These are phyloP conservation scores for Colletotrichum tabaci DNA, from an alignment of 2,329 filamentous ascomycete genomes.

Conservation along the genomic window DNA sequence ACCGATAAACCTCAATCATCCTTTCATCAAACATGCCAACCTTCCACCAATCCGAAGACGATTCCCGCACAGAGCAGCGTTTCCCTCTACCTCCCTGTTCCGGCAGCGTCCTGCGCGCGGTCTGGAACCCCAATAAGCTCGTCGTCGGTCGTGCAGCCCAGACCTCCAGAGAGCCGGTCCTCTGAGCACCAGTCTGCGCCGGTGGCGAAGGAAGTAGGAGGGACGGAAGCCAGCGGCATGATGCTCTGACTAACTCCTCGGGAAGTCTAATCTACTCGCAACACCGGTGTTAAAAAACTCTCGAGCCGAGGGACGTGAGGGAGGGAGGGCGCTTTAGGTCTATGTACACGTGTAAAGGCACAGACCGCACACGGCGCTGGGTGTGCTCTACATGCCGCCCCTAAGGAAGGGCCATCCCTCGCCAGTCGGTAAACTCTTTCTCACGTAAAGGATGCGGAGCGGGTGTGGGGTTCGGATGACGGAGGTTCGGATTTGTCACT, in stretches of 20 bases:
- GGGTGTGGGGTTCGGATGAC: neutral
- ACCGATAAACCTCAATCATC: too few relatives aligned
- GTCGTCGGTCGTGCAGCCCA: neutral
- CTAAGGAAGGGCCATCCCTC: too few relatives aligned
- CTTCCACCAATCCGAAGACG: neutral
- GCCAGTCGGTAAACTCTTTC: neutral
- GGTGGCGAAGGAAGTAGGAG: neutral
- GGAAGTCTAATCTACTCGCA: conserved; percentile 19
- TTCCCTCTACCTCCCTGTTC: neutral
- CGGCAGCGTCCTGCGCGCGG: neutral
- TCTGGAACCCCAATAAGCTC: neutral
- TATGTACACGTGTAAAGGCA: neutral
- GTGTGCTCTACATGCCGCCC: neutral
- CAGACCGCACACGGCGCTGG: neutral
- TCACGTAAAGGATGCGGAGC: neutral
- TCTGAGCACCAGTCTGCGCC: neutral
- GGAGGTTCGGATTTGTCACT: too few relatives aligned
- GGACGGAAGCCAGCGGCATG: neutral
- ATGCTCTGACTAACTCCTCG: conserved; percentile 9
- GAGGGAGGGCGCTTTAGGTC: neutral
- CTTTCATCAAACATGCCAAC: too few relatives aligned
- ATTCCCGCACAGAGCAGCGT: neutral
- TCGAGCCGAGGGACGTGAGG: neutral
- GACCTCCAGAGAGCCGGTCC: neutral
- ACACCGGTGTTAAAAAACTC: neutral